A percentile compares a stretch with the other conserved stretches of the same genome.
Evolutionary conservation across 1,284 basidiomycete genomes (phyloP).

Genomic region (Psilocybe mexicana): DNA sequence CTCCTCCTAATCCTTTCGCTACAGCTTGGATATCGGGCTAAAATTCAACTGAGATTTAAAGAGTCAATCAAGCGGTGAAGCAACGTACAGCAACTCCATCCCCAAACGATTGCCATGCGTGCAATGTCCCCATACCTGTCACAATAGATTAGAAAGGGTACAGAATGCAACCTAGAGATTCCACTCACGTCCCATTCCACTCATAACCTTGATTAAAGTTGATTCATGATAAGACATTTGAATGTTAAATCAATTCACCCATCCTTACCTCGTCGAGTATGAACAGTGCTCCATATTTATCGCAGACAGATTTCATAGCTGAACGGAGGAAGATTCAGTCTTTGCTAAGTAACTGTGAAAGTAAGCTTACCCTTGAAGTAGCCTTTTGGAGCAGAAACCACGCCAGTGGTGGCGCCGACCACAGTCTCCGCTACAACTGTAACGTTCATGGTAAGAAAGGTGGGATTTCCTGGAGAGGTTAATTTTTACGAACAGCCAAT

Average conservation of each 20-base stretch:
- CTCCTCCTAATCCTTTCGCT: conserved; percentile 86
- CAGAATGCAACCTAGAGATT: not conserved
- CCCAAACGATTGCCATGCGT: conserved; percentile 83
- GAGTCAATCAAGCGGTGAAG: too few species aligned
- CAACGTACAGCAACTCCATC: conserved; percentile 56
- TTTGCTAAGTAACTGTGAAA: not conserved
- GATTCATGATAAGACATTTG: not conserved
- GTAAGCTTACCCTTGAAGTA: conserved; percentile 57
- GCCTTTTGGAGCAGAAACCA: conserved; percentile 72
- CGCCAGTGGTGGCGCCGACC: conserved; percentile 82
- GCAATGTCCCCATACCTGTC: conserved; percentile 79
- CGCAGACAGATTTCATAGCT: conserved; percentile 85
- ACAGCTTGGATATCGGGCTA: conserved; percentile 81
- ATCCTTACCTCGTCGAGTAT: conserved; percentile 73
- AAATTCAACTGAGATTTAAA: not conserved
- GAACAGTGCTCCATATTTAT: conserved; percentile 84
- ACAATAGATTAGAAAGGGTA: not conserved
- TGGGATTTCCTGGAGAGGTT: not conserved
- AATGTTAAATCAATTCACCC: not conserved
- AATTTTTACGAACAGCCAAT: conserved; percentile 62
- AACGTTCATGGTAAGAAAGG: not conserved
- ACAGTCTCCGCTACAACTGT: conserved; percentile 81
- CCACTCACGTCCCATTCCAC: conserved; percentile 79
- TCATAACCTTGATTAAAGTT: conserved; percentile 45
- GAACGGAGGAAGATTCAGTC: not conserved